These are phyloP conservation scores for Alternaria arborescens DNA, from an alignment of 2,329 filamentous ascomycete genomes.

Conservation along the genomic window DNA sequence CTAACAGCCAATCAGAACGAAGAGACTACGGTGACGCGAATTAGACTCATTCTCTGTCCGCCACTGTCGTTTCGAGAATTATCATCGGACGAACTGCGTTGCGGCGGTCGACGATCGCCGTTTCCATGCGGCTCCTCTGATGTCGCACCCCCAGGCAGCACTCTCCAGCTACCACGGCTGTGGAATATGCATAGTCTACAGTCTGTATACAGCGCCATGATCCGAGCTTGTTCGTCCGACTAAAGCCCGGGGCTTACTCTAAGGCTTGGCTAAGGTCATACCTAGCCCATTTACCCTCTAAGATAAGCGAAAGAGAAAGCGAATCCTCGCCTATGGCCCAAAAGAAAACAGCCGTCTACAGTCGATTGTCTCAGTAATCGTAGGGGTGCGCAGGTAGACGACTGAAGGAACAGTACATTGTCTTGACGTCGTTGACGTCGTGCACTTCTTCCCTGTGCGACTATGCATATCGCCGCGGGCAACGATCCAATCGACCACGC, in stretches of 20 bases:
- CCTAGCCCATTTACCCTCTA: slow-evolving; percentile 1
- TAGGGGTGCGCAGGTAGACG: neutral
- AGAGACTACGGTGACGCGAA: neutral
- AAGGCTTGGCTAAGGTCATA: slow-evolving; percentile 4
- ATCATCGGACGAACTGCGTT: neutral
- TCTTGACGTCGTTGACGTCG: neutral
- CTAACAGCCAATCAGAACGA: slow-evolving; percentile 4
- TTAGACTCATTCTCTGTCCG: slow-evolving; percentile 6
- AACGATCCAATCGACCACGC: neutral
- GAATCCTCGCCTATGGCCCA: neutral
- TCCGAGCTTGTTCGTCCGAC: slow-evolving; percentile 13
- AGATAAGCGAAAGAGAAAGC: slow-evolving; percentile 7
- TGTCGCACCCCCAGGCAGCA: neutral
- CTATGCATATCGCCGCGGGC: neutral
- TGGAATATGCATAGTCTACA: neutral
- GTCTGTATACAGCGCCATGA: neutral
- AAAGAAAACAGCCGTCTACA: neutral
- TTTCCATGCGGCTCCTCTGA: slow-evolving; percentile 6
- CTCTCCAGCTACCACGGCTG: neutral
- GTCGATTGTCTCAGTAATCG: neutral
- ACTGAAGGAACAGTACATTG: neutral
- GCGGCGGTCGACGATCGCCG: neutral
- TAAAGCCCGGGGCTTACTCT: neutral
- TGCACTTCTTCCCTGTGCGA: neutral
- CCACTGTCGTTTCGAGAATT: neutral